Evolutionary conservation across 805 yeast species (phyloP).

Genomic region (Dipodascopsis uninucleata): DNA sequence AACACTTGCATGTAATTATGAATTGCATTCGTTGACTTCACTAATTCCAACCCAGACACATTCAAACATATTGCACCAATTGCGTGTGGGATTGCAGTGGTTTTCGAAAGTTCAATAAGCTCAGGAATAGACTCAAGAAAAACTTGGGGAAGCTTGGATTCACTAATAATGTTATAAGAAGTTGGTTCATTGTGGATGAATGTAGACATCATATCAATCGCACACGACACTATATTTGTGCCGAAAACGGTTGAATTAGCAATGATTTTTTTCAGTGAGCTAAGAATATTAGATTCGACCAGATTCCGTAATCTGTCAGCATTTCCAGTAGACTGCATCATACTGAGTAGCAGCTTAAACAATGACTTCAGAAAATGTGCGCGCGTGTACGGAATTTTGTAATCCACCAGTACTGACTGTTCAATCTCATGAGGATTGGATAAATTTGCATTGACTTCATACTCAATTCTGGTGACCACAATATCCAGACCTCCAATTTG

Average conservation of each 20-base stretch:
- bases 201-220: constrained; percentile 60
- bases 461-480: constrained; percentile 56
- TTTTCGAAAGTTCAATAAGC: constrained; percentile 50
- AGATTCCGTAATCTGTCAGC: constrained; percentile 74
- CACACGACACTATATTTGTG: constrained; percentile 53
- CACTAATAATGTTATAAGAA: constrained; percentile 73
- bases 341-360: constrained; percentile 57
- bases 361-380: constrained; percentile 51
- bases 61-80: constrained; percentile 82
- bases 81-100: constrained; percentile 64
- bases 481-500: constrained; percentile 61
- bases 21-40: constrained; percentile 43
- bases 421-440: constrained; percentile 15
- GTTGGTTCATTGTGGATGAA: constrained; percentile 91
- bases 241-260: constrained; percentile 62
- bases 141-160: constrained; percentile 66
- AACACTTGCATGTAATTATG: constrained; percentile 50
- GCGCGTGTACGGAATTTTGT: constrained; percentile 30
- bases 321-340: constrained; percentile 71
- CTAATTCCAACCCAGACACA: constrained; percentile 60
- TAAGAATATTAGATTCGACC: constrained; percentile 77
- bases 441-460: constrained; percentile 49
- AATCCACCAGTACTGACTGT: constrained; percentile 29
- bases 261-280: constrained; percentile 57
- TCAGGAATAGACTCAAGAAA: constrained; percentile 55